Conservation (phyloP, 108 stramenopile species). For the Nannochloropsis oceanica region DNA sequence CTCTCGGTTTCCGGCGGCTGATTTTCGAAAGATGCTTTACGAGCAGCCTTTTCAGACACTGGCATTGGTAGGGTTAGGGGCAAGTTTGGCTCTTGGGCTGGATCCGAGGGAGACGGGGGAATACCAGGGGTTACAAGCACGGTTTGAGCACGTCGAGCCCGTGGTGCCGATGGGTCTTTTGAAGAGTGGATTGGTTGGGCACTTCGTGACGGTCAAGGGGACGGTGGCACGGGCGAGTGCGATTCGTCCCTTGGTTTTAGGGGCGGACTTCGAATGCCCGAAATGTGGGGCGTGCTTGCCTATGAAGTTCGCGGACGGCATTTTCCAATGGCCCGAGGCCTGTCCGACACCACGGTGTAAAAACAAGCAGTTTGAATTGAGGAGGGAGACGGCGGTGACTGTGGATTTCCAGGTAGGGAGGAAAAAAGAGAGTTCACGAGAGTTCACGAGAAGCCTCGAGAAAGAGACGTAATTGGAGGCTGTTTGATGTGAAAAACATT, state of each 20-base stretch:
- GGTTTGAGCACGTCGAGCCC: neutral
- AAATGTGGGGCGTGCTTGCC: slow-evolving; percentile 55
- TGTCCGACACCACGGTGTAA: slow-evolving; percentile 37
- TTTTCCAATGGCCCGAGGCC: slow-evolving; percentile 51
- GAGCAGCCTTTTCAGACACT: neutral
- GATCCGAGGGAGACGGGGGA: neutral
- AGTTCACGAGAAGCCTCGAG: too few relatives aligned
- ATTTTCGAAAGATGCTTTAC: neutral
- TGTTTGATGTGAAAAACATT: too few relatives aligned
- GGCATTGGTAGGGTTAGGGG: neutral
- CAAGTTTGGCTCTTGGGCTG: neutral
- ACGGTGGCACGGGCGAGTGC: slow-evolving; percentile 77
- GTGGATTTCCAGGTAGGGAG: slow-evolving; percentile 81
- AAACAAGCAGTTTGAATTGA: slow-evolving; percentile 50
- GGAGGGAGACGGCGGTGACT: slow-evolving; percentile 57
- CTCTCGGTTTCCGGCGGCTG: neutral
- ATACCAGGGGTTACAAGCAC: neutral
- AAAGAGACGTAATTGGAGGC: too few relatives aligned
- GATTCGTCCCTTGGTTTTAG: slow-evolving; percentile 59
- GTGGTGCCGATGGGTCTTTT: neutral
- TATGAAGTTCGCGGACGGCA: slow-evolving; percentile 47
- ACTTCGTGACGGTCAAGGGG: slow-evolving; percentile 66
- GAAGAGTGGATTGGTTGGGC: neutral
- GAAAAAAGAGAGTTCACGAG: too few relatives aligned
- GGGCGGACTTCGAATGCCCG: slow-evolving; percentile 65